A percentile compares a stretch with the other conserved stretches of the same genome.
Conservation (phyloP, 208 protist species). For the Ichthyophonus hoferi region DNA sequence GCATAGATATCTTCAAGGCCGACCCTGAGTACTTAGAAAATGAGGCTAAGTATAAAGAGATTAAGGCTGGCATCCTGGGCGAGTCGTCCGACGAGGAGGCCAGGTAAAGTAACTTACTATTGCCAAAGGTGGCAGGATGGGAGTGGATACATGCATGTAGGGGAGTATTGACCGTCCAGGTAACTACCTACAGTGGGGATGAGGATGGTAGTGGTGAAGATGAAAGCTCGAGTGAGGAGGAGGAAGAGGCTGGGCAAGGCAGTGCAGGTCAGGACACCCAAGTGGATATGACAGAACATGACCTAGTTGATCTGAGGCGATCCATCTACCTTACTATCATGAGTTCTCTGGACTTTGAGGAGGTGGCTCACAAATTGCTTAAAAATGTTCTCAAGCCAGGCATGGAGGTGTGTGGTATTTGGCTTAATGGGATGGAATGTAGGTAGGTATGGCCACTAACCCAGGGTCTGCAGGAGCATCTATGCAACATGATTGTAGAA, state of each 20-base stretch:
- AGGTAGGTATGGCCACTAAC: too few species aligned
- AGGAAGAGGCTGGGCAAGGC: slow-evolving; percentile 34
- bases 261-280: background rate
- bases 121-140: slow-evolving; percentile 61
- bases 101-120: slow-evolving; percentile 31
- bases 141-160: too few species aligned
- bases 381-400: slow-evolving; percentile 58
- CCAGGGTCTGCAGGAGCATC: background rate
- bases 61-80: slow-evolving; percentile 55
- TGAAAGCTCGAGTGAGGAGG: slow-evolving; percentile 44
- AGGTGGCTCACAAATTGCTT: slow-evolving; percentile 96
- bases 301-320: slow-evolving; percentile 78
- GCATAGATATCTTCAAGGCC: slow-evolving; percentile 80
- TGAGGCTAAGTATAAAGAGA: slow-evolving; percentile 80
- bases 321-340: slow-evolving; percentile 97
- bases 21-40: slow-evolving; percentile 84
- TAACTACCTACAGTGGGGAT: slow-evolving; percentile 66
- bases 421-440: too few species aligned
- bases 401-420: slow-evolving; percentile 55
- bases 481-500: slow-evolving; percentile 90
- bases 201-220: slow-evolving; percentile 53
- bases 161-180: too few species aligned
- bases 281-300: slow-evolving; percentile 73
- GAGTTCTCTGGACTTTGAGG: slow-evolving; percentile 89
- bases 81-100: slow-evolving; percentile 61